Percentiles rank a stretch among this genome's conserved stretches.
Evolutionary conservation across 2,329 filamentous ascomycete species (phyloP).

Genomic region (Chrysoporthe cubensis): DNA sequence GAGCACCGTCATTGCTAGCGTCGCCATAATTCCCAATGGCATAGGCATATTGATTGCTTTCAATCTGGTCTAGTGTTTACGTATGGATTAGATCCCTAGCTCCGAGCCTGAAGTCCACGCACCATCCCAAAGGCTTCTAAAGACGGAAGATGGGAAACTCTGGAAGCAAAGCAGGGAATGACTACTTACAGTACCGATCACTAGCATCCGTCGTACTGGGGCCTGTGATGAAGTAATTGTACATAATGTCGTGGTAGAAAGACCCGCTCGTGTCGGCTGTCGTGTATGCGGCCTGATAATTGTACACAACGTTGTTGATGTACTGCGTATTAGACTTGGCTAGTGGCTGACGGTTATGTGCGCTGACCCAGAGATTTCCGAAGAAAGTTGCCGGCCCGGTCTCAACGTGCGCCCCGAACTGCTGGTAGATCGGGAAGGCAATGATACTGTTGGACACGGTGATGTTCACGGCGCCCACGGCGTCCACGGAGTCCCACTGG

Average conservation of each 20-base stretch:
- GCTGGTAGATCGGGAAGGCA: constrained; percentile 47
- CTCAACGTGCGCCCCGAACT: constrained; percentile 48
- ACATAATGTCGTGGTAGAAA: constrained; percentile 42
- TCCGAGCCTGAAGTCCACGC: too few species aligned
- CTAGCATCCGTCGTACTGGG: constrained; percentile 44
- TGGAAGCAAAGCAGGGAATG: background rate
- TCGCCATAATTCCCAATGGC: constrained; percentile 48
- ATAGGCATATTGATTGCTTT: constrained; percentile 47
- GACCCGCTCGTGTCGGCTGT: constrained; percentile 29
- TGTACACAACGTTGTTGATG: constrained; percentile 51
- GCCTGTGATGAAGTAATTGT: constrained; percentile 50
- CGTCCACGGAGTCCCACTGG: constrained; percentile 47
- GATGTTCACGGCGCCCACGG: constrained; percentile 43
- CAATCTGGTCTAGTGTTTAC: constrained; percentile 37
- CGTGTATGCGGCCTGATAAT: constrained; percentile 46
- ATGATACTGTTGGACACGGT: constrained; percentile 52
- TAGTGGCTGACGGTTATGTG: constrained; percentile 51
- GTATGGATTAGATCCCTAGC: background rate
- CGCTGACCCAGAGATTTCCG: constrained; percentile 51
- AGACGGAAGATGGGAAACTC: background rate
- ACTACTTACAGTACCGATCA: constrained; percentile 40
- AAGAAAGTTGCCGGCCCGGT: constrained; percentile 46
- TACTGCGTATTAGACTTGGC: constrained; percentile 50
- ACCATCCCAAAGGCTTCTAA: too few species aligned
- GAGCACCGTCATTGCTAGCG: constrained; percentile 28